Evolutionary conservation across 108 stramenopile species (phyloP).

Genomic region (Aurantiochytrium sp.): DNA sequence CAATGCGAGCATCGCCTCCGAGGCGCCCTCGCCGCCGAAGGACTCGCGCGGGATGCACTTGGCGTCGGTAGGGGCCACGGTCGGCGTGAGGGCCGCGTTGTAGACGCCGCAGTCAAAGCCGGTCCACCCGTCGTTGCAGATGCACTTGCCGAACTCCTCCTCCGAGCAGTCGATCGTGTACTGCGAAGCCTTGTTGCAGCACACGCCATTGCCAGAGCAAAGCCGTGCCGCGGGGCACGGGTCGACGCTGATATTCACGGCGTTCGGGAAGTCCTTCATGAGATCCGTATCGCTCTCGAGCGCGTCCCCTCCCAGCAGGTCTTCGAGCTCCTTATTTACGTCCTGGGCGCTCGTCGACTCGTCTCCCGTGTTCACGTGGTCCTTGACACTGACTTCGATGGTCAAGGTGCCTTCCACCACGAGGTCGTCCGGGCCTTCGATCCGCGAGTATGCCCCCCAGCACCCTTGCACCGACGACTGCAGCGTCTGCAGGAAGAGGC

Average conservation of each 20-base stretch:
- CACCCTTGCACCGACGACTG: neutral
- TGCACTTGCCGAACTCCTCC: neutral
- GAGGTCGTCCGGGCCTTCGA: neutral
- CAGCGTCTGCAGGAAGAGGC: neutral
- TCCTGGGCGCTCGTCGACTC: neutral
- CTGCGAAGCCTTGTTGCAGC: neutral
- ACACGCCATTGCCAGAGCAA: slow-evolving; percentile 8
- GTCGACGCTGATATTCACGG: neutral
- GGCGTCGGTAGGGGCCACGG: neutral
- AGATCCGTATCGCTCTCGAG: neutral
- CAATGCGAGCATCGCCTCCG: neutral
- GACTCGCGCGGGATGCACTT: neutral
- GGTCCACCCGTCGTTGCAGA: neutral
- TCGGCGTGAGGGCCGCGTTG: neutral
- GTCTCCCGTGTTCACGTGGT: neutral
- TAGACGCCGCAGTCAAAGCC: neutral
- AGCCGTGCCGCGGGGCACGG: neutral
- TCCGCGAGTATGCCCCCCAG: neutral
- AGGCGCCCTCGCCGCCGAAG: neutral
- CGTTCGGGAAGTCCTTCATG: neutral
- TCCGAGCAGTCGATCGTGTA: neutral
- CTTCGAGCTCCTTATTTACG: neutral
- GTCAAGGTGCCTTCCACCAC: neutral
- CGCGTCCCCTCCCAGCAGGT: neutral
- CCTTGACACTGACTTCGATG: neutral